Conservation (phyloP, 148 eudicot genomes). For the Heliosperma pusillum region DNA sequence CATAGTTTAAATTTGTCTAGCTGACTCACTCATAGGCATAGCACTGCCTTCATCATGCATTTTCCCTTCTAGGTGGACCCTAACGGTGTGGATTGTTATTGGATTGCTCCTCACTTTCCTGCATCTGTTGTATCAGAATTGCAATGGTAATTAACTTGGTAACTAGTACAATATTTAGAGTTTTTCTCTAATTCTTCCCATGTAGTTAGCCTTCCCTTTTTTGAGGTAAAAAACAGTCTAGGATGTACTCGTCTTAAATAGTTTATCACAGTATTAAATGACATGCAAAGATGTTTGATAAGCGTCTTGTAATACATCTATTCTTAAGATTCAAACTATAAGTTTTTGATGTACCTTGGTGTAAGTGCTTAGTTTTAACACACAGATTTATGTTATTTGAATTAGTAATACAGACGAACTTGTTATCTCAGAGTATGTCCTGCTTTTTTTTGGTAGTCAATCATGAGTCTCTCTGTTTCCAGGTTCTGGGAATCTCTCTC, state of each 20-base stretch:
- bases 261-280: background rate
- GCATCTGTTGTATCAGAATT: slow-evolving; percentile 61
- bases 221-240: background rate
- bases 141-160: slow-evolving; percentile 41
- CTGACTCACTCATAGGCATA: background rate
- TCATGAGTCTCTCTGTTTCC: slow-evolving; percentile 20
- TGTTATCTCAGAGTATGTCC: background rate
- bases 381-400: background rate
- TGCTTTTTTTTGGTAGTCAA: slow-evolving; percentile 8
- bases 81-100: slow-evolving; percentile 62
- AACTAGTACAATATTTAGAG: background rate
- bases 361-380: background rate
- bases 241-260: background rate
- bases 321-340: background rate
- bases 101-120: slow-evolving; percentile 51
- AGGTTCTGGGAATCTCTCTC: slow-evolving; percentile 92
- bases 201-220: background rate
- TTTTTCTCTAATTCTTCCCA: background rate
- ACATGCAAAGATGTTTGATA: background rate
- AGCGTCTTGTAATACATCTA: background rate
- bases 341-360: background rate
- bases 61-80: slow-evolving; percentile 66
- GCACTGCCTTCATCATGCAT: slow-evolving; percentile 3
- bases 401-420: background rate
- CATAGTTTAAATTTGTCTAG: background rate